Base-by-base conservation (phyloP, 2,329 filamentous ascomycete genomes). In the Coniella vitis region DNA sequence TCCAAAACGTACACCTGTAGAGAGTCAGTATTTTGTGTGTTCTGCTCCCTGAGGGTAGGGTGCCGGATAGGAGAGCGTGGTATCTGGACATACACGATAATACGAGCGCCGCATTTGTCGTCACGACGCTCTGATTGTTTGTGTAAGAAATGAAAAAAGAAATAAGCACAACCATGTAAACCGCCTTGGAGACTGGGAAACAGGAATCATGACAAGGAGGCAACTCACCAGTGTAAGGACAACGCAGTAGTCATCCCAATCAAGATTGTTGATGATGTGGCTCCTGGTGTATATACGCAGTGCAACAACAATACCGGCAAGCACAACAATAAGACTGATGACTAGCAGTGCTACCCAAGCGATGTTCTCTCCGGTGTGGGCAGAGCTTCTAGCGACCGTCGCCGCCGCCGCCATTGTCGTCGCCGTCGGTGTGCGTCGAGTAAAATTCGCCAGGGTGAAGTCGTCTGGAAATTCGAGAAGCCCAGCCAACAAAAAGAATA, bases 221-320 rank as follows among this genome's bases (percentile, higher is more conserved):
- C 4, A n/a, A 47, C 62, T 54, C 52, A 72, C 70, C 55, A 68
- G 69, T 9, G 70, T 70, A 22, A 68, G 39, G 4, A 72, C 49
- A 21, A 58, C 54, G 34, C 61, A 51, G 49, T 61, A 64, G 49
- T 65, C 62, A 53, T 65, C 63, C 17, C 52, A 44, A 5, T 62
- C 62, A n/a, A 63, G 42, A 22, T 60, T 56, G 21, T 61, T 61
- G 39, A 63, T 51, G 29, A 65, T 39, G 51, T 44, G 51, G 25
- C 37, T 51, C 5, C 63, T 59, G 21, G 63, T 63, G 49, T 63
- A 65, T 48, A 65, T 54, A 13, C 63, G 60, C 49, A 65, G 57
- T 2, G 51, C 56, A 5, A 64, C 60, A 3, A 58, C 53, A 35
- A 56, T 34, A 13, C 44, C 38, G n/a, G 51, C 31, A 10, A 53